Evolutionary conservation across 208 protist genomes (phyloP).

Genomic region (Wallacemonas rigidus): DNA sequence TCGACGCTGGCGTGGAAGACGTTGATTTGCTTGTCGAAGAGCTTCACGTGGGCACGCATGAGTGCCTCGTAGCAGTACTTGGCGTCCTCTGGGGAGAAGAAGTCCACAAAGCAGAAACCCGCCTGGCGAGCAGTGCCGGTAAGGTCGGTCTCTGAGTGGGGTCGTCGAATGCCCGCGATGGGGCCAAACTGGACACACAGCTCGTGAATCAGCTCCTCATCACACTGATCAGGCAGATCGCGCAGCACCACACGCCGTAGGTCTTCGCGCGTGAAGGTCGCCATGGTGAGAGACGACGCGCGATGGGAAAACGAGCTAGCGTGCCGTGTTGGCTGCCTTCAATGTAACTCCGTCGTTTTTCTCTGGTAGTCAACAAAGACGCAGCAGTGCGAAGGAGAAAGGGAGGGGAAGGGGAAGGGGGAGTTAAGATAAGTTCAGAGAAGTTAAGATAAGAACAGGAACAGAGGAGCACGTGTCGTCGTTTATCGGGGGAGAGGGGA

Average conservation of each 20-base stretch:
- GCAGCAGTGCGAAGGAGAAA: neutral
- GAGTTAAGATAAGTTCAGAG: no score
- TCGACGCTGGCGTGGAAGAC: slow-evolving; percentile 71
- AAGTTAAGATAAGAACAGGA: no score
- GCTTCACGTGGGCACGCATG: slow-evolving; percentile 52
- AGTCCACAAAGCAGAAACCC: slow-evolving; percentile 81
- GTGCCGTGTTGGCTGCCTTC: no score
- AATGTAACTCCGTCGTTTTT: no score
- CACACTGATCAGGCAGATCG: slow-evolving; percentile 78
- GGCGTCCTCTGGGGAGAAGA: slow-evolving; percentile 72
- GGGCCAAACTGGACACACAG: slow-evolving; percentile 83
- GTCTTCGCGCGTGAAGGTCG: slow-evolving; percentile 80
- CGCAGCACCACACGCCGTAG: slow-evolving; percentile 71
- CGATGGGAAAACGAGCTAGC: no score
- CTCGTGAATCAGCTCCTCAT: slow-evolving; percentile 81
- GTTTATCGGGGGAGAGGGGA: no score
- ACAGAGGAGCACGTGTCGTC: no score
- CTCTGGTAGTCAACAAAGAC: no score
- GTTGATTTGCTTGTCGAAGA: slow-evolving; percentile 73
- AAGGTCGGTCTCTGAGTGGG: slow-evolving; percentile 36
- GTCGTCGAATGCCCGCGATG: slow-evolving; percentile 73
- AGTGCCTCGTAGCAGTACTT: slow-evolving; percentile 90
- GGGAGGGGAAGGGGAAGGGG: neutral
- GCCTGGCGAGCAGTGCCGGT: slow-evolving; percentile 55
- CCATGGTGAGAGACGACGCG: slow-evolving; percentile 28